phyloP scores from a whole-genome alignment of 768 basidiomycete genomes.

The Boletus tomentosulus region DNA sequence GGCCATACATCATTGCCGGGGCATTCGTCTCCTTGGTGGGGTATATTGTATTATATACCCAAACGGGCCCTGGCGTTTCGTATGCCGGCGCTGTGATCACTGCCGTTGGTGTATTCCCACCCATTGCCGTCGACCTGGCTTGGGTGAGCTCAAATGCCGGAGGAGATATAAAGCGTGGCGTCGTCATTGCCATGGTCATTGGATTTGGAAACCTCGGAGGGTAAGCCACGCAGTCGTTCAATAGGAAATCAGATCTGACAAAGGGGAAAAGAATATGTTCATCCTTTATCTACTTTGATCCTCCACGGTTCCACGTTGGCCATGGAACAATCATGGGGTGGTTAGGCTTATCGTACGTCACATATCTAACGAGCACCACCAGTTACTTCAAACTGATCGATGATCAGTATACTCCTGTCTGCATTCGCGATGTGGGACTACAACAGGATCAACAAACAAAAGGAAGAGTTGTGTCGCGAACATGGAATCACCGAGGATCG shows the following conservation, averaged over 20 bases:
- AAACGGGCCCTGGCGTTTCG: slow-evolving; percentile 17
- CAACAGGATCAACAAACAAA: slow-evolving; percentile 45
- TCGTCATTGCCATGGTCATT: slow-evolving; percentile 50
- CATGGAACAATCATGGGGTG: slow-evolving; percentile 38
- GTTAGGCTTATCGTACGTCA: slow-evolving; percentile 25
- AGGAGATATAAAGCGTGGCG: slow-evolving; percentile 50
- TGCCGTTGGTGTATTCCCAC: slow-evolving; percentile 50
- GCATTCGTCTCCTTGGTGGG: slow-evolving; percentile 45
- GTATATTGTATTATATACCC: slow-evolving; percentile 45
- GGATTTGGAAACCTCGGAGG: slow-evolving; percentile 56
- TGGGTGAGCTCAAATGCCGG: slow-evolving; percentile 57
- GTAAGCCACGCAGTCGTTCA: slow-evolving; percentile 24
- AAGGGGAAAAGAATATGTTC: slow-evolving; percentile 33
- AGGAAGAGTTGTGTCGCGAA: slow-evolving; percentile 40
- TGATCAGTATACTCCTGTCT: slow-evolving; percentile 38
- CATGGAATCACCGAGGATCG: slow-evolving; percentile 40
- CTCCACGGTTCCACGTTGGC: slow-evolving; percentile 36
- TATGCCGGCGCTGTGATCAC: slow-evolving; percentile 50
- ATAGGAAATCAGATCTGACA: slow-evolving; percentile 3
- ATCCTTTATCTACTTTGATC: slow-evolving; percentile 39
- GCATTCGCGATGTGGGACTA: slow-evolving; percentile 48
- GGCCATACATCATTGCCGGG: slow-evolving; percentile 46
- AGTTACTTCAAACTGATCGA: slow-evolving; percentile 24
- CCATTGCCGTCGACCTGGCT: slow-evolving; percentile 44
- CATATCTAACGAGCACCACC: slow-evolving; percentile 8